Conservation (phyloP, 1,284 basidiomycete species). For the Spongiforma sp. region DNA sequence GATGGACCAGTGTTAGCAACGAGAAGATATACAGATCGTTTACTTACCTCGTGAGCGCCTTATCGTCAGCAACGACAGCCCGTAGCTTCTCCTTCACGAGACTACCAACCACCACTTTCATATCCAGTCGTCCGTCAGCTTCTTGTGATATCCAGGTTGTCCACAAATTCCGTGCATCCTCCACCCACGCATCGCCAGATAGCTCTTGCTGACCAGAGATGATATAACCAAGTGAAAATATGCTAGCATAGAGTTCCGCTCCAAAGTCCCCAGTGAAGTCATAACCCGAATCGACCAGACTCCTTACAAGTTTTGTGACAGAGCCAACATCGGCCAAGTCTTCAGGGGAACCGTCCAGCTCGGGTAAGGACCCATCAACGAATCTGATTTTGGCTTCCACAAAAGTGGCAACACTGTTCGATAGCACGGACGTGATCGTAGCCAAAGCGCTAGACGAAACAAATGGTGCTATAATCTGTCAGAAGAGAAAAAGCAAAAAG, state of each 20-base stretch:
- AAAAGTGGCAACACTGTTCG: conserved; percentile 17
- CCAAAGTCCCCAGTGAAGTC: conserved; percentile 25
- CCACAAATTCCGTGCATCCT: conserved; percentile 45
- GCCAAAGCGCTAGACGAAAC: conserved; percentile 25
- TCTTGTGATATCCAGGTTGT: conserved; percentile 37
- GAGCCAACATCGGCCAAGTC: conserved; percentile 5
- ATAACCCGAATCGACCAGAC: conserved; percentile 25
- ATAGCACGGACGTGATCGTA: conserved; percentile 22
- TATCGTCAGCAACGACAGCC: conserved; percentile 48
- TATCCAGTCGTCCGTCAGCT: conserved; percentile 11
- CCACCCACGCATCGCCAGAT: conserved; percentile 14
- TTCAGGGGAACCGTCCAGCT: conserved; percentile 4
- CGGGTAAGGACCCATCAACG: conserved; percentile 9
- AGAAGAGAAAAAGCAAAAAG: neutral
- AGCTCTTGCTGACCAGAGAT: conserved; percentile 16
- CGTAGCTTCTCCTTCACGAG: conserved; percentile 49
- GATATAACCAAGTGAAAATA: conserved; percentile 33
- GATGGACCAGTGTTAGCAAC: neutral
- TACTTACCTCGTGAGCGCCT: conserved; percentile 43
- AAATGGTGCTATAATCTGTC: conserved; percentile 24
- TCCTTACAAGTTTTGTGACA: conserved; percentile 17
- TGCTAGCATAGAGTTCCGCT: conserved; percentile 25
- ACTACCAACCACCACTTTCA: conserved; percentile 30
- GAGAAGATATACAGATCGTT: conserved; percentile 22
- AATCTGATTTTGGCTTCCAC: conserved; percentile 19